A percentile compares a stretch with the other conserved stretches of the same genome.
phyloP scores from a whole-genome alignment of 805 yeast genomes.

The Candida boleticola region DNA sequence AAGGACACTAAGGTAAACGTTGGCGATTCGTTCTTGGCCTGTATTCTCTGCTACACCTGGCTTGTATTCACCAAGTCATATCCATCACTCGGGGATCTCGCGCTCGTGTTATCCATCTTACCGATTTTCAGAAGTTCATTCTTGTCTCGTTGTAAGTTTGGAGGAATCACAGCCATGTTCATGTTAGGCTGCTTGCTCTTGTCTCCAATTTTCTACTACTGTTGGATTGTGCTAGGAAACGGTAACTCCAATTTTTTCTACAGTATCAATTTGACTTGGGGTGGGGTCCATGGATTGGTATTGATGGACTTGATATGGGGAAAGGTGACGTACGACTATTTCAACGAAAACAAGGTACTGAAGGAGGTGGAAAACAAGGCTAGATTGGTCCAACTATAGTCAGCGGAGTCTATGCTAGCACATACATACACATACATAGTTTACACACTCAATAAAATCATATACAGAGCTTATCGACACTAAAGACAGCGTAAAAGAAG shows the following conservation, averaged over 20 bases:
- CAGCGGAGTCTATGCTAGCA: background rate
- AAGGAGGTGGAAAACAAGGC: conserved; percentile 22
- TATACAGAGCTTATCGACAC: no score
- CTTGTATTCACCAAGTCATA: conserved; percentile 72
- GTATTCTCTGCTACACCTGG: conserved; percentile 40
- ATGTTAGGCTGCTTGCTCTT: conserved; percentile 55
- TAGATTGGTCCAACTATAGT: conserved; percentile 50
- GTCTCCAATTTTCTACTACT: conserved; percentile 85
- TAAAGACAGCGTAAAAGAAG: no score
- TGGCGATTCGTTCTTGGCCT: conserved; percentile 60
- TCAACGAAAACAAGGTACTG: conserved; percentile 39
- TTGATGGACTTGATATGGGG: conserved; percentile 84
- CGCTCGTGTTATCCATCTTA: conserved; percentile 35
- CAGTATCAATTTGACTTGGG: conserved; percentile 84
- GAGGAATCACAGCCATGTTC: conserved; percentile 47
- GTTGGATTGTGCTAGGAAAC: conserved; percentile 92
- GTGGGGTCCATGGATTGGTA: conserved; percentile 64
- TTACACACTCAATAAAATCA: no score
- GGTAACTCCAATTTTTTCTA: conserved; percentile 97
- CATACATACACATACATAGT: no score
- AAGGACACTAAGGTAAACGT: background rate
- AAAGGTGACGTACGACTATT: conserved; percentile 63
- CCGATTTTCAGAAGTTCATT: conserved; percentile 46
- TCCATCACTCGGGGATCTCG: conserved; percentile 80
- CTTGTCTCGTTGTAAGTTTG: conserved; percentile 44